Conservation (phyloP, 768 basidiomycete species). For the Lentinula edodes region DNA sequence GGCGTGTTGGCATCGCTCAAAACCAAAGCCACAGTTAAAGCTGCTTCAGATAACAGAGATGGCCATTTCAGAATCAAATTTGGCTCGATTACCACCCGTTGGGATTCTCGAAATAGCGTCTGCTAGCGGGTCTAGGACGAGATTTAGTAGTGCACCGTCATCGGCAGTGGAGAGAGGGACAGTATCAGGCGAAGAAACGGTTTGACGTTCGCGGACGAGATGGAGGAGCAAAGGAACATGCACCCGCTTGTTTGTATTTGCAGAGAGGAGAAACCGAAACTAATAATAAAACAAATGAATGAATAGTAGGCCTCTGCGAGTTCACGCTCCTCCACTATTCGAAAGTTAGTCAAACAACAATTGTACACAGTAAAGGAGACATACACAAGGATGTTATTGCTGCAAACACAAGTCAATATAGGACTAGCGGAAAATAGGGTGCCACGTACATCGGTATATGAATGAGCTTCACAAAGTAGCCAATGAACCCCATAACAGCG, state of each 20-base stretch:
- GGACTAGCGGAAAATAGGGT: background rate
- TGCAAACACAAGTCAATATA: constrained; percentile 25
- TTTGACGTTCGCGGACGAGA: background rate
- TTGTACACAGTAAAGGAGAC: constrained; percentile 27
- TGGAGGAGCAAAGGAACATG: background rate
- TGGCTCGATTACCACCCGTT: background rate
- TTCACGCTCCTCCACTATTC: constrained; percentile 71
- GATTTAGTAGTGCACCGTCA: background rate
- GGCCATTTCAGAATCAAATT: background rate
- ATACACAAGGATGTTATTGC: constrained; percentile 97
- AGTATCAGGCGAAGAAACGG: background rate
- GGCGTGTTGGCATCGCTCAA: background rate
- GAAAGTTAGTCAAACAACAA: constrained; percentile 18
- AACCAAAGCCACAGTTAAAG: background rate
- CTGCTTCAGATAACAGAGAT: background rate
- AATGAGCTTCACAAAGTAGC: constrained; percentile 97
- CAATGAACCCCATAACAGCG: constrained; percentile 98
- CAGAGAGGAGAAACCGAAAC: background rate
- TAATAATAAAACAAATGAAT: constrained; percentile 6
- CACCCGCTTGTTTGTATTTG: background rate
- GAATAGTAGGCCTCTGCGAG: constrained; percentile 4
- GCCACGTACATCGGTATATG: constrained; percentile 92
- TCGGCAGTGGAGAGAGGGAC: background rate
- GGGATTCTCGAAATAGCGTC: background rate
- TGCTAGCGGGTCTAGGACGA: background rate